Conservation (phyloP, 257 asterid species). For the Paraleonurus japonicus region DNA sequence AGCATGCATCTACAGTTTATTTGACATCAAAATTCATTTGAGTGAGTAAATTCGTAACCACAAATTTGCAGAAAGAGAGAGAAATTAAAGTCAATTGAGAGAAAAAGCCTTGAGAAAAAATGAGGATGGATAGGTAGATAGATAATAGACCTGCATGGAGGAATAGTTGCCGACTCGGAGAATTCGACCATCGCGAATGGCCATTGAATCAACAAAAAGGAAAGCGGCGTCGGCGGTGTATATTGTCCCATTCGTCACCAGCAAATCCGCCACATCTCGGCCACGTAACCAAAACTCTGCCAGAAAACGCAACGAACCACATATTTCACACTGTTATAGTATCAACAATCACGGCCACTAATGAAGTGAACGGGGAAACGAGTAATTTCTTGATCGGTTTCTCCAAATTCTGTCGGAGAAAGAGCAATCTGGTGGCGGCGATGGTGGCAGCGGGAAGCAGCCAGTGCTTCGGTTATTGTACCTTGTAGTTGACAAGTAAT, state of each 20-base stretch:
- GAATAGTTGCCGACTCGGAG: conserved; percentile 57
- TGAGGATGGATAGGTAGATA: background rate
- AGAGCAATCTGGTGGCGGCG: background rate
- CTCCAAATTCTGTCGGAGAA: background rate
- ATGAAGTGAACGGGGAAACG: background rate
- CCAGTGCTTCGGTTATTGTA: background rate
- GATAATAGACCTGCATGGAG: conserved; percentile 44
- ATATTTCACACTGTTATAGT: background rate
- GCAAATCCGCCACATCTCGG: conserved; percentile 54
- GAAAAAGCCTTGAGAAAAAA: background rate
- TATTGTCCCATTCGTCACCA: conserved; percentile 69
- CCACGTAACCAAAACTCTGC: conserved; percentile 34
- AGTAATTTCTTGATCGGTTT: background rate
- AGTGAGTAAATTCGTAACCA: background rate
- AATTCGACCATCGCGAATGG: conserved; percentile 61
- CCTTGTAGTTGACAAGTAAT: background rate
- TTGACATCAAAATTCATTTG: background rate
- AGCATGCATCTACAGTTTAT: conserved; percentile 3
- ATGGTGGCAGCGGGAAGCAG: background rate
- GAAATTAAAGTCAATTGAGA: background rate
- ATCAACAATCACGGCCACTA: background rate
- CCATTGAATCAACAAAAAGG: conserved; percentile 79
- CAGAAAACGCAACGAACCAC: conserved; percentile 1
- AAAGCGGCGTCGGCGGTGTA: conserved; percentile 68
- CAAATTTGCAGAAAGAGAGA: background rate